A percentile compares a stretch with the other conserved stretches of the same genome.
Conservation (phyloP, 2,329 filamentous ascomycete species). For the Xylaria sp. region DNA sequence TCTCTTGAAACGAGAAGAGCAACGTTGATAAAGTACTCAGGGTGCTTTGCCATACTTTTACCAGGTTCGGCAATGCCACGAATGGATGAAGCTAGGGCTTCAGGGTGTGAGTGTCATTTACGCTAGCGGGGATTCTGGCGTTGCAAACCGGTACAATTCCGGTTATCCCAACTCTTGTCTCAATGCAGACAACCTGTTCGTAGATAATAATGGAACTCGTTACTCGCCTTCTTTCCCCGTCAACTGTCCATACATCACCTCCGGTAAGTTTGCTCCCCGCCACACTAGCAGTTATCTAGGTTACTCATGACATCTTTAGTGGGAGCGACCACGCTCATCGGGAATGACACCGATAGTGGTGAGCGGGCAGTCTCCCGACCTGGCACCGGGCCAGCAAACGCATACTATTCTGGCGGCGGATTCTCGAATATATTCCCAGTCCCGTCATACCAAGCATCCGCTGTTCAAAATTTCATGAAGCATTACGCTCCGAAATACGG, state of each 20-base stretch:
- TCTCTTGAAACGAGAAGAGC: background rate
- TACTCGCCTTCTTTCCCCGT: conserved; percentile 30
- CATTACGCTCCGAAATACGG: conserved; percentile 49
- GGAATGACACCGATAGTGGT: conserved; percentile 27
- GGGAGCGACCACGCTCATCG: conserved; percentile 28
- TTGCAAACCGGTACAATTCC: conserved; percentile 30
- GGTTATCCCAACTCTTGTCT: conserved; percentile 33
- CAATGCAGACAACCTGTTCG: conserved; percentile 24
- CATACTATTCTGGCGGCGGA: conserved; percentile 53
- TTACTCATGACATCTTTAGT: conserved; percentile 9
- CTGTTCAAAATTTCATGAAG: conserved; percentile 48
- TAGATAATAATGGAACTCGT: conserved; percentile 29
- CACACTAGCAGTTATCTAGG: background rate
- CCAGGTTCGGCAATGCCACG: conserved; percentile 57
- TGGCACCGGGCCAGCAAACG: conserved; percentile 21
- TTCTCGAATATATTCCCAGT: conserved; percentile 56
- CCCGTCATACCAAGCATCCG: conserved; percentile 53
- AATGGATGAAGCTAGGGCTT: conserved; percentile 63
- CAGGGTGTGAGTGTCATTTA: conserved; percentile 53
- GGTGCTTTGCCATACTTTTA: conserved; percentile 43
- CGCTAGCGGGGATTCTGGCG: conserved; percentile 30
- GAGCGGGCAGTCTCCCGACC: conserved; percentile 26
- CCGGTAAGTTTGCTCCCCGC: conserved; percentile 12
- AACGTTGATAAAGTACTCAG: conserved; percentile 1
- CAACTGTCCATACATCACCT: conserved; percentile 32